Percentiles rank a stretch among this genome's conserved stretches.
Conservation (phyloP, 257 asterid species). For the Solanum corneliomulleri region DNA sequence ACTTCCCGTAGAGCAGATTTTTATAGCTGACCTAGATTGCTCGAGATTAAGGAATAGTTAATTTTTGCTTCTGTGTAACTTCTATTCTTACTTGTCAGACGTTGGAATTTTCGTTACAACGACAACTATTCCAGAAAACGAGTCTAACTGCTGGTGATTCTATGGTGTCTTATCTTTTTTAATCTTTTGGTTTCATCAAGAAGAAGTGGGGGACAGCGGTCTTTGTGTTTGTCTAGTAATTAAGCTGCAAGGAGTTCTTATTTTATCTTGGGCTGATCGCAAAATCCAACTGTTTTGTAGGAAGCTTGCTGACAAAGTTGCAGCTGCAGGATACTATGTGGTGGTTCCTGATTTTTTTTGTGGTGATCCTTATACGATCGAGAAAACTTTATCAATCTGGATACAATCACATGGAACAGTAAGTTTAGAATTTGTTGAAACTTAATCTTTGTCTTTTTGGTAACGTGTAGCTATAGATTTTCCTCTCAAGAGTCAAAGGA, state of each 20-base stretch:
- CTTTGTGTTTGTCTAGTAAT: neutral
- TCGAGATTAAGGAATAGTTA: neutral
- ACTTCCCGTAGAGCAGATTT: neutral
- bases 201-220: neutral
- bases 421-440: neutral
- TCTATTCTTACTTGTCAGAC: neutral
- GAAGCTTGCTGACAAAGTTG: constrained; percentile 58
- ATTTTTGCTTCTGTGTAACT: neutral
- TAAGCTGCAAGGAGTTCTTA: neutral
- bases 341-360: constrained; percentile 60
- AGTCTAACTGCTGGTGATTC: neutral
- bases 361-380: constrained; percentile 38
- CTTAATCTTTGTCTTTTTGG: neutral
- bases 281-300: constrained; percentile 10
- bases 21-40: neutral
- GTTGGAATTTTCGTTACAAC: neutral
- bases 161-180: neutral
- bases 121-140: neutral
- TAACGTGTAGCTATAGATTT: neutral
- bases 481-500: neutral
- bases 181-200: neutral
- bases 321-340: constrained; percentile 46
- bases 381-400: constrained; percentile 25
- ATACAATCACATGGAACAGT: constrained; percentile 5
- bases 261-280: neutral